Percentiles rank a stretch among this genome's conserved stretches.
Evolutionary conservation across 148 eudicot genomes (phyloP).

Genomic region (Rhododendron simsii): DNA sequence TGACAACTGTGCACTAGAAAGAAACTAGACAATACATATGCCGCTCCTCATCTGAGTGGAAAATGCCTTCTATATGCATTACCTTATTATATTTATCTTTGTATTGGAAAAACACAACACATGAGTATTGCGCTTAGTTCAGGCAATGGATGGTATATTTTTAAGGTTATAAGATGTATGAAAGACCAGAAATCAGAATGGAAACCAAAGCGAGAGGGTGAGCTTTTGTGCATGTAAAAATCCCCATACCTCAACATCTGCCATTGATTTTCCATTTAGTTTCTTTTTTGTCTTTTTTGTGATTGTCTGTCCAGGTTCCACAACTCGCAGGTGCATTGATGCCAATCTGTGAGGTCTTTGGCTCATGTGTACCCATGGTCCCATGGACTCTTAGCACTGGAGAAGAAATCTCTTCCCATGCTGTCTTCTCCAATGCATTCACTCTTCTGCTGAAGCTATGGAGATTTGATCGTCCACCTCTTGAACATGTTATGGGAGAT

Average conservation of each 20-base stretch:
- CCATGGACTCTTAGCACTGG: slow-evolving; percentile 64
- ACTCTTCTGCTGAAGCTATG: slow-evolving; percentile 79
- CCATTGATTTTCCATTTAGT: background rate
- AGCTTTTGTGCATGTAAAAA: background rate
- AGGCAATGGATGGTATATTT: background rate
- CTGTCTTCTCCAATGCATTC: slow-evolving; percentile 89
- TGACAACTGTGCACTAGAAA: too few relatives aligned
- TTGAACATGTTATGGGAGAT: slow-evolving; percentile 65
- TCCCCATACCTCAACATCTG: background rate
- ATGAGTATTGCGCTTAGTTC: background rate
- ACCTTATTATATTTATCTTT: background rate
- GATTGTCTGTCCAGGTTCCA: slow-evolving; percentile 57
- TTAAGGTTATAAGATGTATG: background rate
- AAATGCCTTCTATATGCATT: background rate
- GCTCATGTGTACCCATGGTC: slow-evolving; percentile 68
- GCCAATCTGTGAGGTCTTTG: slow-evolving; percentile 93
- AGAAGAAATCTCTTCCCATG: slow-evolving; percentile 68
- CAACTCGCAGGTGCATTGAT: slow-evolving; percentile 94
- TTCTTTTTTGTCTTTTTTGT: background rate
- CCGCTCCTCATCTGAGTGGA: background rate
- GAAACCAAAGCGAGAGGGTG: background rate
- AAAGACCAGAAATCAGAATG: background rate
- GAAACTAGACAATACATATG: background rate
- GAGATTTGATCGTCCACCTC: slow-evolving; percentile 86
- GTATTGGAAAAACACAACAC: background rate